Percentiles rank a stretch among this genome's conserved stretches.
Conservation (phyloP, 2,329 filamentous ascomycete genomes). For the Aspergillus vadensis region DNA sequence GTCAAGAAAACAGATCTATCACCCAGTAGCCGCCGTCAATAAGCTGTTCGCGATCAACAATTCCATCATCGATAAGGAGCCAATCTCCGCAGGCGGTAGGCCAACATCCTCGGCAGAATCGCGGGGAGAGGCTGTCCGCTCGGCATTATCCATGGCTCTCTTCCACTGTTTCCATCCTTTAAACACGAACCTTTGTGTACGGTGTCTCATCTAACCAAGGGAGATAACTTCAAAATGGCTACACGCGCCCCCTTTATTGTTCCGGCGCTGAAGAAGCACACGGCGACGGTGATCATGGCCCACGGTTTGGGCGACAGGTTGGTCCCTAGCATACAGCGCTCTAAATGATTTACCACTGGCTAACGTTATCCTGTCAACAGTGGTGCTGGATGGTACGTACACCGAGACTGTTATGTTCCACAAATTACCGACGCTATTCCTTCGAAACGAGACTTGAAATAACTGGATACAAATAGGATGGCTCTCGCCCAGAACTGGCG, state of each 20-base stretch:
- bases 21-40: neutral
- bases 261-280: slow-evolving; percentile 79
- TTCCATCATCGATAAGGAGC: neutral
- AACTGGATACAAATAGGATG: slow-evolving; percentile 50
- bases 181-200: neutral
- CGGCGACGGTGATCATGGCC: slow-evolving; percentile 89
- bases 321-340: slow-evolving; percentile 17
- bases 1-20: no score
- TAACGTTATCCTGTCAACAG: slow-evolving; percentile 34
- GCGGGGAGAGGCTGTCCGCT: no score
- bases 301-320: slow-evolving; percentile 92
- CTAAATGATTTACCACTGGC: slow-evolving; percentile 3
- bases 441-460: neutral
- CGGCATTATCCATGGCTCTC: no score
- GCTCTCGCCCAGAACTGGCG: slow-evolving; percentile 86
- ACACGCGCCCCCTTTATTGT: slow-evolving; percentile 65
- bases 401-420: no score
- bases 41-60: neutral
- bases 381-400: slow-evolving; percentile 50
- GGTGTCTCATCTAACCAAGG: neutral
- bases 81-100: slow-evolving; percentile 24
- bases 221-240: slow-evolving; percentile 40
- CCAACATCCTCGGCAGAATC: slow-evolving; percentile 26
- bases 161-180: neutral
- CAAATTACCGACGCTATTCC: no score